These are phyloP conservation scores for Circinella minor DNA, from an alignment of 371 early-diverging fungal genomes.

Conservation along the genomic window DNA sequence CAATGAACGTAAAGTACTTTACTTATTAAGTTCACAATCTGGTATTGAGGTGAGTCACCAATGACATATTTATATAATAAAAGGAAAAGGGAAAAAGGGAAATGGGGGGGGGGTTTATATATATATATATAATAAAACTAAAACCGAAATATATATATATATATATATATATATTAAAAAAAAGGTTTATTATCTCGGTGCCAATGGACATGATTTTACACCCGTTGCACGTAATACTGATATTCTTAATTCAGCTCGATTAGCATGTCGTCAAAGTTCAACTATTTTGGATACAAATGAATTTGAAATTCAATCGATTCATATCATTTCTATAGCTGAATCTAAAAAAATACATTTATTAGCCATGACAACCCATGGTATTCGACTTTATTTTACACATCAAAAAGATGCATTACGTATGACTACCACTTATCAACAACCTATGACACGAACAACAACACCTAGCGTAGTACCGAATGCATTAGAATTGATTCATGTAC, in stretches of 20 bases:
- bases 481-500: conserved; percentile 74
- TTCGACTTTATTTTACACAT: conserved; percentile 77
- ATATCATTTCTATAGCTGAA: conserved; percentile 66
- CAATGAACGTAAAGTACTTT: conserved; percentile 71
- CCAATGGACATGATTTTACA: conserved; percentile 28
- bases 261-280: conserved; percentile 54
- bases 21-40: conserved; percentile 67
- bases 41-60: conserved; percentile 77
- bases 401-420: conserved; percentile 27
- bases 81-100: too few relatives aligned
- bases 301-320: conserved; percentile 67
- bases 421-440: neutral
- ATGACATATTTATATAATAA: too few relatives aligned
- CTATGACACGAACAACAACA: neutral
- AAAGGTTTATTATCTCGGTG: conserved; percentile 38
- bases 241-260: conserved; percentile 51
- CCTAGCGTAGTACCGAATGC: conserved; percentile 41
- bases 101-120: too few relatives aligned
- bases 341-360: conserved; percentile 68
- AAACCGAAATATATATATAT: too few relatives aligned
- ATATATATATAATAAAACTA: too few relatives aligned
- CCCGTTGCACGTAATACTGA: conserved; percentile 40
- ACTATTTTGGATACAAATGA: conserved; percentile 33
- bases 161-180: neutral
- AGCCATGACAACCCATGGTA: conserved; percentile 72